Conservation (phyloP, 805 yeast species). For the Candida nitratophila region DNA sequence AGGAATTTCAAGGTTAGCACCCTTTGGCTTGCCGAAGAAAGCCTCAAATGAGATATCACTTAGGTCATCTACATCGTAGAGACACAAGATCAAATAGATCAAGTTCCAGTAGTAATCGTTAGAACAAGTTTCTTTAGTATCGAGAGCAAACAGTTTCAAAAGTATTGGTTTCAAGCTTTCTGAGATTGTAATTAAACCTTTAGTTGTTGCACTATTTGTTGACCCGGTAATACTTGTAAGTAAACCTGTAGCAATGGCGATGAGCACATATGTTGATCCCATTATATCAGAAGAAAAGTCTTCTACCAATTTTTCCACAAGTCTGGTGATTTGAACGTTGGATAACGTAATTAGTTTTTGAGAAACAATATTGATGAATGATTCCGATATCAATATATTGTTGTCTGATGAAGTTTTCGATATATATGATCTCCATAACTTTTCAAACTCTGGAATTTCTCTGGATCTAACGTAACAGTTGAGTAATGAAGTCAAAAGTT, state of each 20-base stretch:
- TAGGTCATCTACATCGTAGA: conserved; percentile 32
- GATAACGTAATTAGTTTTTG: conserved; percentile 38
- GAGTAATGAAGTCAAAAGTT: conserved; percentile 10
- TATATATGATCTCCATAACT: conserved; percentile 31
- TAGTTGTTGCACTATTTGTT: conserved; percentile 21
- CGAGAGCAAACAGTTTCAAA: conserved; percentile 15
- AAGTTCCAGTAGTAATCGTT: conserved; percentile 35
- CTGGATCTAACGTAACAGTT: conserved; percentile 49
- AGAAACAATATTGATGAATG: conserved; percentile 32
- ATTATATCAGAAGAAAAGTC: conserved; percentile 5
- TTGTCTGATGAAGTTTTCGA: background rate
- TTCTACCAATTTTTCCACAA: conserved; percentile 17
- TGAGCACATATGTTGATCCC: conserved; percentile 13
- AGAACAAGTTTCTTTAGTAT: conserved; percentile 4
- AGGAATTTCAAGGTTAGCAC: conserved; percentile 1
- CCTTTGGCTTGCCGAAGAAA: conserved; percentile 1
- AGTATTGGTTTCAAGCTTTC: conserved; percentile 14
- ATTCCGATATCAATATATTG: conserved; percentile 13
- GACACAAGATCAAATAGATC: conserved; percentile 38
- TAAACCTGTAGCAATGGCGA: conserved; percentile 35
- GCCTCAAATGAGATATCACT: background rate
- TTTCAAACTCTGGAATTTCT: conserved; percentile 44
- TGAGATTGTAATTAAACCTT: conserved; percentile 10
- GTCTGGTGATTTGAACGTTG: conserved; percentile 31
- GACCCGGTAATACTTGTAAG: conserved; percentile 20